Percentiles rank a stretch among this genome's conserved stretches.
These are phyloP conservation scores for Morella rubra DNA, from an alignment of 306 rosid species.

Conservation along the genomic window DNA sequence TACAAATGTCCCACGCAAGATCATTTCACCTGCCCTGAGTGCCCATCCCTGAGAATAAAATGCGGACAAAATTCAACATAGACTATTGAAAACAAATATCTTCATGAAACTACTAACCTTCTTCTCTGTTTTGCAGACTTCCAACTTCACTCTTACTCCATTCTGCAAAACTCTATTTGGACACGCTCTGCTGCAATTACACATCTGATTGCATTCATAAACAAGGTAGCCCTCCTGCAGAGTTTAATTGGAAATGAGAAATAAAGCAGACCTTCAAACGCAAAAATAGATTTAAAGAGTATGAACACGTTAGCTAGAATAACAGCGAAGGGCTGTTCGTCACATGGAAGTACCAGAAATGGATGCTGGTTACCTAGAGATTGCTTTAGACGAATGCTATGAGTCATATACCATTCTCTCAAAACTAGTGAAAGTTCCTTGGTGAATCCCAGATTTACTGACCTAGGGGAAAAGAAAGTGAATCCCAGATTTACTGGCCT, in stretches of 20 bases:
- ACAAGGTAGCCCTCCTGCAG: slow-evolving; percentile 97
- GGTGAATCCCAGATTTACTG: background rate
- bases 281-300: background rate
- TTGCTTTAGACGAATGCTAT: background rate
- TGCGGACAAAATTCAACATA: slow-evolving; percentile 25
- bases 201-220: slow-evolving; percentile 84
- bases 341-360: background rate
- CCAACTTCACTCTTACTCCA: slow-evolving; percentile 84
- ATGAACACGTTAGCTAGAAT: slow-evolving; percentile 19
- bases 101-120: slow-evolving; percentile 51
- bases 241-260: slow-evolving; percentile 28
- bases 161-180: slow-evolving; percentile 93
- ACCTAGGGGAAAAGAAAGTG: no score
- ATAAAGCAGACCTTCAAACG: slow-evolving; percentile 6
- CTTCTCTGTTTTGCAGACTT: slow-evolving; percentile 79
- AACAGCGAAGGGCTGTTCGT: background rate
- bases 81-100: slow-evolving; percentile 23
- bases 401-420: background rate
- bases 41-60: slow-evolving; percentile 79
- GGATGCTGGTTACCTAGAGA: background rate
- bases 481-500: no score
- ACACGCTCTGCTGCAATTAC: slow-evolving; percentile 80
- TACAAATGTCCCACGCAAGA: slow-evolving; percentile 87
- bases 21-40: slow-evolving; percentile 83
- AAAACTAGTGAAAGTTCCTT: background rate